Evolutionary conservation across 306 rosid species (phyloP), one percentile per base, ranked within the genome.

Genomic region (Glycine soja): DNA sequence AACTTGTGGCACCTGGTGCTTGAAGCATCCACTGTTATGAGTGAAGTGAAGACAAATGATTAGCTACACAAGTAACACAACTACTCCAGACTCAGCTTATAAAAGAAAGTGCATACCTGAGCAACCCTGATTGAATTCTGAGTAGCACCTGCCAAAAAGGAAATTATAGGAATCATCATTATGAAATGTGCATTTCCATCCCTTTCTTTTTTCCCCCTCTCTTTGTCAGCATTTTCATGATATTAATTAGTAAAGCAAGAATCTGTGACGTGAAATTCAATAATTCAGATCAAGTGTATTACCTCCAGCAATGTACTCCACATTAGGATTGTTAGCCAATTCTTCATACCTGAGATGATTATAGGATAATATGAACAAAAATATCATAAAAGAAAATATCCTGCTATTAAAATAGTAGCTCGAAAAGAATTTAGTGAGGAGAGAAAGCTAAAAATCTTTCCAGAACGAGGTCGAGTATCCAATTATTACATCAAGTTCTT

Each of bases 271-370:
- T 30, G 47, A 77, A 80, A 51, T 38, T 58, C 70, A 57, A 72
- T 67, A n/a, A 67, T 70, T 59, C 79, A 57, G 76, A 81, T 79
- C 72, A 18, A 50, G 74, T 16, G 18, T 47, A 72, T 80, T 88
- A 95, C 99, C 99, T 93, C 99, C 99, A 73, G 98, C 99, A 82
- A 90, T 95, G 81, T 87, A 95, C 80, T 95, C 99, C 82, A 93
- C 99, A 10, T 81, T 90, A 63, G 57, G 57, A 16, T 89, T 89
- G 76, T 85, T 19, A 70, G 91, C 70, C 90, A 91, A 14, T 80
- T 93, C 98, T 0, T 93, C 98, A 0, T 93, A 95, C 96, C 97
- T 95, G 86, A 34, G 57, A 78, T 38, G 43, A 38, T 38, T 38
- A 38, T 38, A 38, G 43, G 43, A 38, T 38, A 0, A 38, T 0